Base-by-base conservation (phyloP, 768 basidiomycete species). In the Leccinum boreale region DNA sequence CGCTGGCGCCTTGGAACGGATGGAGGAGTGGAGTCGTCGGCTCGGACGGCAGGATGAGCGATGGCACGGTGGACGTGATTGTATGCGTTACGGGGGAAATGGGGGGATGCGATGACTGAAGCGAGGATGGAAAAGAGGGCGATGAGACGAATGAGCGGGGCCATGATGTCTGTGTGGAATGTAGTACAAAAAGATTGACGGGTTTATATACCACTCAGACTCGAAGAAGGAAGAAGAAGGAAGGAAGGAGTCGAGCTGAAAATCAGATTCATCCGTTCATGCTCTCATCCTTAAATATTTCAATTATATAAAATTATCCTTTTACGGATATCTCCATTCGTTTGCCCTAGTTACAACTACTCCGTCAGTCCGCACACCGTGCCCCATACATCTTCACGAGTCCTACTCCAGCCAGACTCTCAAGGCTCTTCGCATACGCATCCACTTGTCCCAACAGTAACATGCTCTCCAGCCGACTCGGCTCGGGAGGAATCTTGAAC, bases 311-410 rank as follows among this genome's bases (percentile, higher is more conserved):
- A 42, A n/a, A 42, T 44, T 44, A 44, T 44, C 42, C 42, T 44
- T 44, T 44, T 44, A 19, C 42, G 42, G 42, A 44, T 19, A 44
- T 44, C 42, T 44, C 42, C 42, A 44, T 44, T 44, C 19, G 42
- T 19, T 44, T 5, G 5, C 19, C 42, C n/a, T 44, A 5, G 42
- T 44, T 31, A 50, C 29, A 17, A 14, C 12, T 12, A 12, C 31
- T 33, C 31, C 29, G 2, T 50, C 24, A 48, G 17, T 52, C 55
- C 1, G n/a, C 75, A 5, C 75, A 78, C 64, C 78, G 78, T 1
- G 87, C 83, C 0, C 81, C 86, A 67, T 90, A 95, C 88, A 92
- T 93, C 75, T 92, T 92, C n/a, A 90, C 87, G 58, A 96, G 72
- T 23, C 77, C 81, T 17, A 78, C 69, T 48, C 81, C 80, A 28